phyloP scores from a whole-genome alignment of 2,329 filamentous ascomycete genomes.

The Xylaria sp. region DNA sequence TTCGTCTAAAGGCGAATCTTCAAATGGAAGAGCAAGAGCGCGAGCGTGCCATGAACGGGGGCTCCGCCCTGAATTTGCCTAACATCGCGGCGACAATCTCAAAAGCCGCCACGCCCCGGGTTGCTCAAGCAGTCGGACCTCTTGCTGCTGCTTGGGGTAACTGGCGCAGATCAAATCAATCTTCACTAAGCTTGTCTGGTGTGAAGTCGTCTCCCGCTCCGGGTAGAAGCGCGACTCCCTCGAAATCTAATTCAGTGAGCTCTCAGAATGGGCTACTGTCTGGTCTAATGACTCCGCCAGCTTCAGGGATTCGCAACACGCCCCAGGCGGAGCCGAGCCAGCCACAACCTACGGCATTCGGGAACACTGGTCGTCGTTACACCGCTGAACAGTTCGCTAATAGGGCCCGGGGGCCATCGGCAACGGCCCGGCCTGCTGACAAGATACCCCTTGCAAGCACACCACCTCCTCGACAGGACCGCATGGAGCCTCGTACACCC shows the following conservation, averaged over 20 bases:
- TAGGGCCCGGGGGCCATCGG: conserved; percentile 49
- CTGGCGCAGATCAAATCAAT: conserved; percentile 80
- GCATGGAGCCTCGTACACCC: conserved; percentile 64
- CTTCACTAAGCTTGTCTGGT: conserved; percentile 53
- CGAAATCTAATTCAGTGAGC: conserved; percentile 61
- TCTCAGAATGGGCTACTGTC: conserved; percentile 73
- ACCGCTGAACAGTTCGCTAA: conserved; percentile 62
- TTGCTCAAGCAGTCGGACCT: conserved; percentile 82
- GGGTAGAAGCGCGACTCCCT: conserved; percentile 65
- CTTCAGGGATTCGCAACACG: conserved; percentile 75
- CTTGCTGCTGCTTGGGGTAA: conserved; percentile 94
- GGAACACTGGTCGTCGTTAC: conserved; percentile 68
- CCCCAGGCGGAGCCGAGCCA: conserved; percentile 57
- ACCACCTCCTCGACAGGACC: conserved; percentile 56
- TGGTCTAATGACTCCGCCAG: conserved; percentile 90
- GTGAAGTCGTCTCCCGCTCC: conserved; percentile 55
- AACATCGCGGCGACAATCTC: conserved; percentile 81
- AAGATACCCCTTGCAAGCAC: conserved; percentile 56
- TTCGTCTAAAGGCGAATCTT: conserved; percentile 90
- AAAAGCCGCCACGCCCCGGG: conserved; percentile 81
- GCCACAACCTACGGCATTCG: conserved; percentile 70
- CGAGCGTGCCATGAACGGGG: conserved; percentile 81
- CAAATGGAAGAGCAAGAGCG: conserved; percentile 99
- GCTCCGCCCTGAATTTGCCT: conserved; percentile 74
- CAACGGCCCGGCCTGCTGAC: conserved; percentile 54